Conservation (phyloP, 2,329 filamentous ascomycete genomes). For the Pseudogymnoascus sp. region DNA sequence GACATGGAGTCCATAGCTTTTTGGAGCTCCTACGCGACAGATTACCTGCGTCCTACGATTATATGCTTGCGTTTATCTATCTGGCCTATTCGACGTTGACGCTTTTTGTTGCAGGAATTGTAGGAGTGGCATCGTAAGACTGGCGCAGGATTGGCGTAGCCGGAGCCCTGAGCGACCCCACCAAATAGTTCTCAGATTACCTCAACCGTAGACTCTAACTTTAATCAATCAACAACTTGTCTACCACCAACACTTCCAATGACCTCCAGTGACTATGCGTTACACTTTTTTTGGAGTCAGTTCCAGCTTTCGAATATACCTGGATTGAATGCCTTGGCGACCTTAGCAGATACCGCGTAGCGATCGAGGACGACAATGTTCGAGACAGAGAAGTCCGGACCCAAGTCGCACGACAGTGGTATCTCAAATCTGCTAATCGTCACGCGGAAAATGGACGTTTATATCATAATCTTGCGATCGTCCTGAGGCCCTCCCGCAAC, state of each 20-base stretch:
- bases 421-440: conserved; percentile 70
- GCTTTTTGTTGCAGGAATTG: too few species aligned
- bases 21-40: conserved; percentile 69
- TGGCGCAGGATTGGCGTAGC: too few species aligned
- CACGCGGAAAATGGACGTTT: conserved; percentile 69
- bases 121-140: too few species aligned
- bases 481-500: conserved; percentile 58
- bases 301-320: conserved; percentile 73
- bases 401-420: conserved; percentile 74
- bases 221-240: too few species aligned
- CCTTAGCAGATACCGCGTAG: conserved; percentile 76
- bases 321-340: conserved; percentile 95
- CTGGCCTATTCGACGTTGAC: conserved; percentile 87
- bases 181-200: too few species aligned
- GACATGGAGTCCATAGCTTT: conserved; percentile 82
- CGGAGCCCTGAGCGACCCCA: too few species aligned
- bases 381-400: conserved; percentile 74
- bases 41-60: conserved; percentile 69
- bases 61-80: conserved; percentile 89
- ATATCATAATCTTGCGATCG: conserved; percentile 84
- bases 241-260: too few species aligned
- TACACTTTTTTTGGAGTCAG: conserved; percentile 82
- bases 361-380: conserved; percentile 76
- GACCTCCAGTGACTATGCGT: too few species aligned
- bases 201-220: too few species aligned